These are phyloP conservation scores for Vigna mungo DNA, from an alignment of 306 rosid species.

Conservation along the genomic window DNA sequence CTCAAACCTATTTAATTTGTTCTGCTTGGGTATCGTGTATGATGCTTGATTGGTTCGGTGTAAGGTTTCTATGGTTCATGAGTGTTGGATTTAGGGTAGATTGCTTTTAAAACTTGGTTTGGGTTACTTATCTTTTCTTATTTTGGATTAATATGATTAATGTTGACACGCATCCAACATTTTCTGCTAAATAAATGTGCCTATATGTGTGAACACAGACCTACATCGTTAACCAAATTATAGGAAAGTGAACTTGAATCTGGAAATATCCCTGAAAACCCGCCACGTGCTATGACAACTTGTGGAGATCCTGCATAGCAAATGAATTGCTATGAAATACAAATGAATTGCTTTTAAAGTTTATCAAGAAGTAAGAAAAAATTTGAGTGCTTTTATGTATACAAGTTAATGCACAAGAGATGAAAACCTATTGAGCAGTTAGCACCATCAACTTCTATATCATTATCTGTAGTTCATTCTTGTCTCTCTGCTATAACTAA, in stretches of 20 bases:
- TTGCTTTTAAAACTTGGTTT: too few relatives aligned
- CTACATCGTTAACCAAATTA: too few relatives aligned
- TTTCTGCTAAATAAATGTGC: too few relatives aligned
- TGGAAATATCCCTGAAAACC: constrained; percentile 89
- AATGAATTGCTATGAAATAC: not conserved
- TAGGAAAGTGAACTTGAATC: constrained; percentile 71
- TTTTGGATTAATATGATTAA: too few relatives aligned
- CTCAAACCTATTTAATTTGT: too few relatives aligned
- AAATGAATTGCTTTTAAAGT: not conserved
- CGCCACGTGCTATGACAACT: constrained; percentile 81
- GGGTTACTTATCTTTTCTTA: too few relatives aligned
- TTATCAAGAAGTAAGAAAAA: constrained; percentile 4
- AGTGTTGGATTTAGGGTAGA: too few relatives aligned
- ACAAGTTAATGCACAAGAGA: not conserved
- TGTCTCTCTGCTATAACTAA: not conserved
- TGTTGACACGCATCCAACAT: too few relatives aligned
- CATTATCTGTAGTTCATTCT: not conserved
- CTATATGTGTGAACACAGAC: too few relatives aligned
- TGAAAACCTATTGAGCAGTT: constrained; percentile 1
- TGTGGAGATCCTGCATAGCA: constrained; percentile 70
- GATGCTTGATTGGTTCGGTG: too few relatives aligned
- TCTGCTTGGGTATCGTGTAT: too few relatives aligned
- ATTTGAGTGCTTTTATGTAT: not conserved
- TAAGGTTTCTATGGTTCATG: too few relatives aligned
- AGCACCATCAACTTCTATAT: not conserved